Base-by-base conservation (phyloP, 345 rosid genomes). In the Populus nigra region DNA sequence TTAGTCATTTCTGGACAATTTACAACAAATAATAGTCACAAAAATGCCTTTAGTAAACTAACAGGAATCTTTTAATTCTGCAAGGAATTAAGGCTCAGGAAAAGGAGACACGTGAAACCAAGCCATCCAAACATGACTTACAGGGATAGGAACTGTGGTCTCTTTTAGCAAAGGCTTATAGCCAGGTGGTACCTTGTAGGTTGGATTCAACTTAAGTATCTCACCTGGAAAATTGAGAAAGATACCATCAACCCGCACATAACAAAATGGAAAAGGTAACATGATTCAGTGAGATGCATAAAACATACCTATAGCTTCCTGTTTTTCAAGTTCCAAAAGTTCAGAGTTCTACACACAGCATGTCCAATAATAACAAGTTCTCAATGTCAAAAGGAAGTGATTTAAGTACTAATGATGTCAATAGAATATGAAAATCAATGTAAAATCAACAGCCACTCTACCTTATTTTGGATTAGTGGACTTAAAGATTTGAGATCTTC, bases 131-230 rank as follows among this genome's bases (percentile, higher is more conserved):
- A 70, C 33, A 53, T 61, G 66, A 82, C 96, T 86, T 88, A 96
- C 99, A 86, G 95, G 90, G 50, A 96, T 86, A 9, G 91, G 89
- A 78, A 96, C 88, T 73, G 74, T 85, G 59, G 94, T 92, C 85
- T 91, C 97, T 83, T 91, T 96, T 79, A 89, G 77, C 87, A 90
- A 81, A 39, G 97, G 98, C 78, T 88, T 90, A 81, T 96, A 96
- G 83, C 91, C 94, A 50, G 89, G 85, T 41, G 98, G 97, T 49
- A 88, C 87, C 87, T 91, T 96, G 88, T 87, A 96, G 76, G 91
- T 88, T 20, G 97, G 92, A 86, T 93, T 93, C 79, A 96, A 75
- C 81, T 85, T 87, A 61, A 93, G 84, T 72, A 96, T 93, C 85
- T 93, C 95, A 78, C 98, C 99, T 96, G 85, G 23, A 87, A 72